Evolutionary conservation across 2,329 filamentous ascomycete species (phyloP).

Genomic region (Pseudogymnoascus pannorum): DNA sequence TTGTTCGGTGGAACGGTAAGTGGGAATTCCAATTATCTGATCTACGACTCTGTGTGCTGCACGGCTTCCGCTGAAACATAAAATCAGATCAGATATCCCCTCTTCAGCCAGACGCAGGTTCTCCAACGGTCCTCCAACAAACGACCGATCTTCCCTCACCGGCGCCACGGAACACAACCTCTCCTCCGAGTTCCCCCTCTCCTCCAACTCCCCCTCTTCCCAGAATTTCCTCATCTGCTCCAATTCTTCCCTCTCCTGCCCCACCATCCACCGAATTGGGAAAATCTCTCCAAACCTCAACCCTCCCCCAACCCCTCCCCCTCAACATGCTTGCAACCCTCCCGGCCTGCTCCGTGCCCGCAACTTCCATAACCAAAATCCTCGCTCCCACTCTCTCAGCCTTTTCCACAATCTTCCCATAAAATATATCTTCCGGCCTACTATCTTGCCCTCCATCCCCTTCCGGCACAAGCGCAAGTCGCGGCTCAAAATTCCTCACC

Average conservation of each 20-base stretch:
- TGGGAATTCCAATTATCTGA: neutral
- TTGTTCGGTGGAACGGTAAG: neutral
- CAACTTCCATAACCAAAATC: constrained; percentile 63
- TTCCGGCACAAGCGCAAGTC: constrained; percentile 65
- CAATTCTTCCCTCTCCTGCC: neutral
- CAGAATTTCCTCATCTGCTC: neutral
- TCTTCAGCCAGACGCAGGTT: neutral
- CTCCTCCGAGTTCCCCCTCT: neutral
- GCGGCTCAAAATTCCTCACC: constrained; percentile 76
- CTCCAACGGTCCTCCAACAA: neutral
- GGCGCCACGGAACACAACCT: neutral
- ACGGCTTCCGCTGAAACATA: neutral
- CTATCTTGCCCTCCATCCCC: neutral
- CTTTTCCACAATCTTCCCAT: constrained; percentile 54
- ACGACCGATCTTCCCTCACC: constrained; percentile 1
- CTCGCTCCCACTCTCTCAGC: constrained; percentile 42
- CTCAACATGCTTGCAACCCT: constrained; percentile 50
- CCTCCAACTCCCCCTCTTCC: neutral
- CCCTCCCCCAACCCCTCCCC: constrained; percentile 19
- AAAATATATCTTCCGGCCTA: constrained; percentile 52
- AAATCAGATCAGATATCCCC: neutral
- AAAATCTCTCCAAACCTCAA: constrained; percentile 69
- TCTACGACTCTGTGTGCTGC: neutral
- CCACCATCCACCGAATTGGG: constrained; percentile 35
- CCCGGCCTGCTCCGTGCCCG: constrained; percentile 58